phyloP scores from a whole-genome alignment of 768 basidiomycete genomes.

The Tulasnella sp. region DNA sequence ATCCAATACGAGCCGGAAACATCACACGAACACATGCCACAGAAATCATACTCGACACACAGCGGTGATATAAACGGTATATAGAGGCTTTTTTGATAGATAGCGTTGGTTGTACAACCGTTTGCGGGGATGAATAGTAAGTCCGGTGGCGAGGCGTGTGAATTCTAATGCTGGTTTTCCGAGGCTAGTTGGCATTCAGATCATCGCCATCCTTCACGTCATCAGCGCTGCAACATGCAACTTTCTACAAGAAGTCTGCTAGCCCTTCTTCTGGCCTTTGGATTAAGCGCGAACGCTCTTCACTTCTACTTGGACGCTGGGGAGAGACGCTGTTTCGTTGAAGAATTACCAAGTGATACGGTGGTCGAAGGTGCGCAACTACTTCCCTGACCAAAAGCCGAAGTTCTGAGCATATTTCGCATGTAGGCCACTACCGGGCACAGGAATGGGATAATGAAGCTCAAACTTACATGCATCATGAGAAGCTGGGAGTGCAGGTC shows the following conservation, averaged over 20 bases:
- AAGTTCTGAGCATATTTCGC: slow-evolving; percentile 15
- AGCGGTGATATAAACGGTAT: no score
- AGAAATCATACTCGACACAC: no score
- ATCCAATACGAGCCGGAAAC: no score
- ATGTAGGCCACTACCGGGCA: slow-evolving; percentile 85
- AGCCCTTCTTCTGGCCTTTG: background rate
- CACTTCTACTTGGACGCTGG: slow-evolving; percentile 97
- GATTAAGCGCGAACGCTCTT: slow-evolving; percentile 61
- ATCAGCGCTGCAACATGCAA: background rate
- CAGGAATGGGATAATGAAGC: slow-evolving; percentile 83
- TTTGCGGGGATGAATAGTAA: no score
- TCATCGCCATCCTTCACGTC: slow-evolving; percentile 9
- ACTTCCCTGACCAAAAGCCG: slow-evolving; percentile 26
- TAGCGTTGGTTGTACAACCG: no score
- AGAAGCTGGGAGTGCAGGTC: slow-evolving; percentile 84
- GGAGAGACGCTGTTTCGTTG: slow-evolving; percentile 93
- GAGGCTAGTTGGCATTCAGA: slow-evolving; percentile 1
- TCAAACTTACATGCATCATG: slow-evolving; percentile 70
- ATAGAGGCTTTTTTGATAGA: no score
- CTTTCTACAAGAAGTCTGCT: slow-evolving; percentile 4
- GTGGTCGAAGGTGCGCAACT: slow-evolving; percentile 77
- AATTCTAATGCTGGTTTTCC: background rate
- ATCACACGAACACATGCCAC: no score
- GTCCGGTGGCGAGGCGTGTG: background rate
- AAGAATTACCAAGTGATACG: slow-evolving; percentile 94